A percentile compares a stretch with the other conserved stretches of the same genome.
Conservation (phyloP, 1,284 basidiomycete species). For the Cutaneotrichosporon mucoides region DNA sequence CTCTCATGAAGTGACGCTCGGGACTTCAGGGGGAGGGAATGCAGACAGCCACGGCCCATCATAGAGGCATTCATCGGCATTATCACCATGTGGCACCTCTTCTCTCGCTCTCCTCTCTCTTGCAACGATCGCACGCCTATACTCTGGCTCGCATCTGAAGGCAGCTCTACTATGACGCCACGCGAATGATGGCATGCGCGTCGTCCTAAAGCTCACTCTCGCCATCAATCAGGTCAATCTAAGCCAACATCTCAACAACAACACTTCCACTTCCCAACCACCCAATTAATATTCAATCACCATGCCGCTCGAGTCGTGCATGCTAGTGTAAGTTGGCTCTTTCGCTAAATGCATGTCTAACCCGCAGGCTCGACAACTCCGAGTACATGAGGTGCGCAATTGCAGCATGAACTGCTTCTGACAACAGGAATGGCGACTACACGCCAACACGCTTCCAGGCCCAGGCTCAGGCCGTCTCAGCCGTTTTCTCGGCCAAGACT, state of each 20-base stretch:
- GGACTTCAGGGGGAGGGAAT: neutral
- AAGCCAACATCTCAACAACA: neutral
- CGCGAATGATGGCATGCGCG: too few relatives aligned
- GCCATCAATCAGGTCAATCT: neutral
- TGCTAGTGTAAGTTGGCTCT: slow-evolving; percentile 57
- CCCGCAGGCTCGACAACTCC: slow-evolving; percentile 75
- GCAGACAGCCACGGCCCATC: too few relatives aligned
- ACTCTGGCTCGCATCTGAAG: too few relatives aligned
- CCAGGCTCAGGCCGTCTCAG: slow-evolving; percentile 85
- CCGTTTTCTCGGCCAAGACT: slow-evolving; percentile 88
- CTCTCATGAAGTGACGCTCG: too few relatives aligned
- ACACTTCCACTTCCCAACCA: neutral
- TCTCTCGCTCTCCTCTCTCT: too few relatives aligned
- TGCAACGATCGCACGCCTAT: too few relatives aligned
- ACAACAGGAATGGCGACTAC: slow-evolving; percentile 78
- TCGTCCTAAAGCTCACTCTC: too few relatives aligned
- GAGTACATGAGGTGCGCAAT: slow-evolving; percentile 71
- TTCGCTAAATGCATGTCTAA: neutral
- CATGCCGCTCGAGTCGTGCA: slow-evolving; percentile 91
- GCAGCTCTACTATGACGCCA: too few relatives aligned
- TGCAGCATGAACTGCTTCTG: neutral
- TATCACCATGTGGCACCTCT: too few relatives aligned
- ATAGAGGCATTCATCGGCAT: too few relatives aligned
- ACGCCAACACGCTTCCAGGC: slow-evolving; percentile 80
- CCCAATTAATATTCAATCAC: slow-evolving; percentile 38